A percentile compares a stretch with the other conserved stretches of the same genome.
These are phyloP conservation scores for Cyclotella distinguenda DNA, from an alignment of 108 stramenopile species.

Conservation along the genomic window DNA sequence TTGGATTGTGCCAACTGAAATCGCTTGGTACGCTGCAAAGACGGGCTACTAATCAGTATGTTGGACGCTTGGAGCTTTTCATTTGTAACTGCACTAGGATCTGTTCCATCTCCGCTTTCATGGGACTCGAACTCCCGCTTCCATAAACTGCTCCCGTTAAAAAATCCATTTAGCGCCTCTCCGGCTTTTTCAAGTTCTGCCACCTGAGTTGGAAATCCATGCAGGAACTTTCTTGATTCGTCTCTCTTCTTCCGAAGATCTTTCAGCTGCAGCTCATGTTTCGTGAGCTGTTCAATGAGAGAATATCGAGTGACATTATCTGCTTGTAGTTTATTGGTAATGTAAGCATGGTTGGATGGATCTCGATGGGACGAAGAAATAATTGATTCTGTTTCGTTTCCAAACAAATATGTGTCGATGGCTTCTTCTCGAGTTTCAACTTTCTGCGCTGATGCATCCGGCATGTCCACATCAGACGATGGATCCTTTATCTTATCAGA, in stretches of 20 bases:
- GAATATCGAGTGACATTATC: slow-evolving; percentile 35
- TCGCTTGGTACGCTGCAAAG: slow-evolving; percentile 42
- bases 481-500: not conserved
- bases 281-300: slow-evolving; percentile 31
- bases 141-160: slow-evolving; percentile 24
- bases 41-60: slow-evolving; percentile 25
- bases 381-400: slow-evolving; percentile 1
- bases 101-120: not conserved
- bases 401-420: slow-evolving; percentile 31
- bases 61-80: slow-evolving; percentile 29
- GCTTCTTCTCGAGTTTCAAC: slow-evolving; percentile 30
- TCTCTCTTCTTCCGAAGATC: slow-evolving; percentile 34
- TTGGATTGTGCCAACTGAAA: slow-evolving; percentile 59
- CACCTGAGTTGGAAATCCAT: slow-evolving; percentile 58
- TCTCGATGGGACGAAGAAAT: slow-evolving; percentile 32
- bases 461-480: slow-evolving; percentile 6
- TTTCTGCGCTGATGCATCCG: not conserved
- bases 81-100: slow-evolving; percentile 6
- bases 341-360: slow-evolving; percentile 24
- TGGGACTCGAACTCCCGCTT: not conserved
- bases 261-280: slow-evolving; percentile 39
- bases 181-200: slow-evolving; percentile 59
- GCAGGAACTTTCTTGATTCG: slow-evolving; percentile 36
- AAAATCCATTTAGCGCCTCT: slow-evolving; percentile 63
- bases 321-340: slow-evolving; percentile 32